phyloP scores from a whole-genome alignment of 352 stramenopile species.

The Pythium phragmitis region DNA sequence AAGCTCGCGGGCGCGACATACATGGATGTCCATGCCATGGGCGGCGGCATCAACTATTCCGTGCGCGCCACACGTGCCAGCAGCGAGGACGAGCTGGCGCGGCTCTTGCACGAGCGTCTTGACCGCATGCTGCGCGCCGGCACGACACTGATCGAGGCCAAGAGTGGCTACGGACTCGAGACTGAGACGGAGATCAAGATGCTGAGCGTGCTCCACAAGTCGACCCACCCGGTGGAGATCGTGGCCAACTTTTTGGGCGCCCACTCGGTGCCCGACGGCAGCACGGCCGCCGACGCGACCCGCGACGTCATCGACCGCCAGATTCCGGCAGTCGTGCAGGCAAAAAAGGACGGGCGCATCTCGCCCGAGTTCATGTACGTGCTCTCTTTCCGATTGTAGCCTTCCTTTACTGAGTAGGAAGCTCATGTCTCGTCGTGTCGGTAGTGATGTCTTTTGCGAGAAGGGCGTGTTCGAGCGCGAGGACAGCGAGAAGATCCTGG shows the following conservation, averaged over 20 bases:
- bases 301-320: conserved; percentile 74
- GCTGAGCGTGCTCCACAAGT: conserved; percentile 74
- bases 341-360: conserved; percentile 68
- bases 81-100: conserved; percentile 58
- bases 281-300: conserved; percentile 57
- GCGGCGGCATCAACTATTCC: conserved; percentile 78
- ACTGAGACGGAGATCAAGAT: conserved; percentile 84
- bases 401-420: neutral
- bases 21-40: conserved; percentile 80
- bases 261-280: conserved; percentile 76
- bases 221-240: conserved; percentile 65
- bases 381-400: neutral
- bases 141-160: conserved; percentile 79
- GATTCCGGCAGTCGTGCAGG: conserved; percentile 63
- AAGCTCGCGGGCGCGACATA: conserved; percentile 85
- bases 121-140: conserved; percentile 74
- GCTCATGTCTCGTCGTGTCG: neutral
- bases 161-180: conserved; percentile 85
- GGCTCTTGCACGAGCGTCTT: conserved; percentile 49
- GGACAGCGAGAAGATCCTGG: conserved; percentile 71
- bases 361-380: conserved; percentile 77
- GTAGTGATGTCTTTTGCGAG: conserved; percentile 80
- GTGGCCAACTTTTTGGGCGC: conserved; percentile 76
- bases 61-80: conserved; percentile 69
- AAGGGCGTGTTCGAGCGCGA: conserved; percentile 83